Conservation (phyloP, 1,284 basidiomycete species). For the Trichosporon sp. region DNA sequence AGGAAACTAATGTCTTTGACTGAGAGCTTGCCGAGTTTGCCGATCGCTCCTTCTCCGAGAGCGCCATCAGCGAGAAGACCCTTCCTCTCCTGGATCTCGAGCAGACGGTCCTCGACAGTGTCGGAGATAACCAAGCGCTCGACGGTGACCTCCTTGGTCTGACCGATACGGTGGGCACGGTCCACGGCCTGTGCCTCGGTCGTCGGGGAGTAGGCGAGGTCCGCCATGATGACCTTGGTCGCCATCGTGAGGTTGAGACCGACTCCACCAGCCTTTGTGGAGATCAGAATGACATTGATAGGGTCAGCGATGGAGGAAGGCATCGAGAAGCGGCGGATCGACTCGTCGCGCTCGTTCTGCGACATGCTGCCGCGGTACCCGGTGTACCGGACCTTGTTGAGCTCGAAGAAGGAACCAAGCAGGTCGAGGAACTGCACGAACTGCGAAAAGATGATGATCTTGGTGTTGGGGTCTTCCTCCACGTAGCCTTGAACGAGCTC, state of each 20-base stretch:
- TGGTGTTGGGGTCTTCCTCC: constrained; percentile 38
- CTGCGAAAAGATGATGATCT: constrained; percentile 50
- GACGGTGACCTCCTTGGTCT: constrained; percentile 78
- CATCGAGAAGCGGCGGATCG: constrained; percentile 44
- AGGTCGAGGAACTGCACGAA: constrained; percentile 54
- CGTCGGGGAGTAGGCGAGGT: constrained; percentile 52
- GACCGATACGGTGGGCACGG: constrained; percentile 82
- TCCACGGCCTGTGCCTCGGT: constrained; percentile 53
- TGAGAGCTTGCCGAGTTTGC: constrained; percentile 30
- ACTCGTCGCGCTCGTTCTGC: constrained; percentile 43
- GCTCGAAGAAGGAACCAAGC: constrained; percentile 39
- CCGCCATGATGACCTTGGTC: constrained; percentile 42
- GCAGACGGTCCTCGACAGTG: constrained; percentile 49
- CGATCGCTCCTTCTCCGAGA: constrained; percentile 53
- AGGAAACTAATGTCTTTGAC: constrained; percentile 29
- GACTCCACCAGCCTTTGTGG: constrained; percentile 52
- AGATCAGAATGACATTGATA: constrained; percentile 54
- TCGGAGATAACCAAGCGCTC: constrained; percentile 69
- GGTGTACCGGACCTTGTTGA: constrained; percentile 37
- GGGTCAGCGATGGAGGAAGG: constrained; percentile 33
- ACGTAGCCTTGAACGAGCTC: constrained; percentile 40
- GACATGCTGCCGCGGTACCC: constrained; percentile 54
- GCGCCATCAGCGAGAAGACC: constrained; percentile 54
- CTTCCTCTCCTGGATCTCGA: constrained; percentile 45
- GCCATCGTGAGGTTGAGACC: constrained; percentile 53